phyloP scores from a whole-genome alignment of 345 rosid genomes.

The Nephelium lappaceum region DNA sequence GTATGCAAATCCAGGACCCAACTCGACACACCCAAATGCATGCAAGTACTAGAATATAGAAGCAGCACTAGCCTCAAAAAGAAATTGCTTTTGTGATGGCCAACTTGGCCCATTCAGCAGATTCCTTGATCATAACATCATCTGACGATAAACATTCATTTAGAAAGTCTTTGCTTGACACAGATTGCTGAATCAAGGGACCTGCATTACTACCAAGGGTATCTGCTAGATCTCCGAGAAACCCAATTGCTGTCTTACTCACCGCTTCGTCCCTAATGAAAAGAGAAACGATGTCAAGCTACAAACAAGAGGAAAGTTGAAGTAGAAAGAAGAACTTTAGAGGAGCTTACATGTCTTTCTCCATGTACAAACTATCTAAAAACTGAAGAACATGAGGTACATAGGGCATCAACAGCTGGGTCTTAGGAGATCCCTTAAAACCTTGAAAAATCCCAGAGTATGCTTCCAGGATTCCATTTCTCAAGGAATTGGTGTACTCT shows the following conservation, averaged over 20 bases:
- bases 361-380: constrained; percentile 42
- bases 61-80: constrained; percentile 37
- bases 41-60: constrained; percentile 40
- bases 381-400: constrained; percentile 46
- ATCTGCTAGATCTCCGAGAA: constrained; percentile 64
- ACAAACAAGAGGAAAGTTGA: not conserved
- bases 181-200: constrained; percentile 59
- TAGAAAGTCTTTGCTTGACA: constrained; percentile 54
- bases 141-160: constrained; percentile 58
- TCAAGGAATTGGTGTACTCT: constrained; percentile 45
- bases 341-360: constrained; percentile 39
- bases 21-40: constrained; percentile 61
- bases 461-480: constrained; percentile 51
- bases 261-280: constrained; percentile 56
- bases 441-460: constrained; percentile 52
- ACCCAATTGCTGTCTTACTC: constrained; percentile 58
- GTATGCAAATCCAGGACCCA: constrained; percentile 44
- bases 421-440: constrained; percentile 48
- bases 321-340: not conserved
- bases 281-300: constrained; percentile 6
- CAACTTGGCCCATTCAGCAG: constrained; percentile 71
- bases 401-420: constrained; percentile 44
- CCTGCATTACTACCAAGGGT: constrained; percentile 58
- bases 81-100: constrained; percentile 58
- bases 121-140: constrained; percentile 63